These are phyloP conservation scores for Thermothelomyces thermophilus DNA, from an alignment of 2,329 filamentous ascomycete genomes.

Conservation along the genomic window DNA sequence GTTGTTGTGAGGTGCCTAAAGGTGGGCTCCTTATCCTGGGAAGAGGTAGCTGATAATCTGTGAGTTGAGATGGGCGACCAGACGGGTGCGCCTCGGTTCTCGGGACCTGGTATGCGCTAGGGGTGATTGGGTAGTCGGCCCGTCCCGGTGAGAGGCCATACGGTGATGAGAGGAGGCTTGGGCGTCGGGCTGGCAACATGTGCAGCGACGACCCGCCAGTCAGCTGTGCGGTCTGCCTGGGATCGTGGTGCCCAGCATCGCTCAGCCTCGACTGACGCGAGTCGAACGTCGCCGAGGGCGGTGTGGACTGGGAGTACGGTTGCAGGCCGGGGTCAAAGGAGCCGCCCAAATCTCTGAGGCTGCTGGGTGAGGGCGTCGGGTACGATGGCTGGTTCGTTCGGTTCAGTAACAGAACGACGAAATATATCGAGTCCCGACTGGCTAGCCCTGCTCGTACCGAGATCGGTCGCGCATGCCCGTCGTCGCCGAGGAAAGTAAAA, in stretches of 20 bases:
- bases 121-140: conserved; percentile 38
- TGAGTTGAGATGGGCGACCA: conserved; percentile 29
- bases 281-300: conserved; percentile 44
- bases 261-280: conserved; percentile 36
- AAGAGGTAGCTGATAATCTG: conserved; percentile 41
- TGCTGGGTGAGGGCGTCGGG: conserved; percentile 41
- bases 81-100: conserved; percentile 43
- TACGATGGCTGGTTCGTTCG: conserved; percentile 35
- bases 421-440: conserved; percentile 57
- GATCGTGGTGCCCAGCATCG: conserved; percentile 27
- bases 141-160: conserved; percentile 42
- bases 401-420: conserved; percentile 47
- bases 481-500: conserved; percentile 46
- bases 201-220: conserved; percentile 27
- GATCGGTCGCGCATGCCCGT: conserved; percentile 46
- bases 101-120: conserved; percentile 46
- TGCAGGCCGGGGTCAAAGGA: conserved; percentile 35
- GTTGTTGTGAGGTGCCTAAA: conserved; percentile 12
- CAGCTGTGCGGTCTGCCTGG: conserved; percentile 23
- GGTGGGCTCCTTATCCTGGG: conserved; percentile 40
- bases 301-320: conserved; percentile 39
- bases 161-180: conserved; percentile 35
- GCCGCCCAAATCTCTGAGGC: conserved; percentile 38
- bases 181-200: conserved; percentile 35
- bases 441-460: conserved; percentile 49